Conservation (phyloP, 371 early-diverging fungal genomes). For the Mucor sp. region DNA sequence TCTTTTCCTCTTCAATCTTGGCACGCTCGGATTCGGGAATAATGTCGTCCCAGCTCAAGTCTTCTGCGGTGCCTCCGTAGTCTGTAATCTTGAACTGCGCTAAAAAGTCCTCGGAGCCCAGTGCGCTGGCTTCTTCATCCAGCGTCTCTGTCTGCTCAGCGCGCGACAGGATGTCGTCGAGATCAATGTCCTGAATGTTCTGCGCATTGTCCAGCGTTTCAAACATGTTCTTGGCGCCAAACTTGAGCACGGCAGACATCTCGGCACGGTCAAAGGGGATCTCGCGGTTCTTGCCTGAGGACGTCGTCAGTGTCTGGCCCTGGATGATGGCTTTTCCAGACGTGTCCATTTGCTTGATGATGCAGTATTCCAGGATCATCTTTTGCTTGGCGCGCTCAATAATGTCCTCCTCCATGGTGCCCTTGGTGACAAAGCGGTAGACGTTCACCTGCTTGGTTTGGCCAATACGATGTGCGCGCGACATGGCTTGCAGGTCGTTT, state of each 20-base stretch:
- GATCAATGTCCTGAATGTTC: conserved; percentile 88
- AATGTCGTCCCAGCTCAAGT: conserved; percentile 93
- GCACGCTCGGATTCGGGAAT: conserved; percentile 88
- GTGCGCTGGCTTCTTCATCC: conserved; percentile 58
- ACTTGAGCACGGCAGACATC: conserved; percentile 92
- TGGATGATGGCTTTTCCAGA: conserved; percentile 77
- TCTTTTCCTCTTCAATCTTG: conserved; percentile 61
- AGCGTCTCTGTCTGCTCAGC: conserved; percentile 91
- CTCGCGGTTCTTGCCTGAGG: conserved; percentile 51
- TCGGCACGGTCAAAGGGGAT: conserved; percentile 77
- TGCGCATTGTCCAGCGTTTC: conserved; percentile 72
- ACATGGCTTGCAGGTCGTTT: conserved; percentile 99
- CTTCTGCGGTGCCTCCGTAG: conserved; percentile 75
- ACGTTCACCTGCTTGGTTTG: conserved; percentile 99
- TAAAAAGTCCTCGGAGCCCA: conserved; percentile 90
- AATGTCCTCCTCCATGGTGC: conserved; percentile 98
- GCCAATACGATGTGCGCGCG: conserved; percentile 99
- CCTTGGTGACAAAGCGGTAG: conserved; percentile 97
- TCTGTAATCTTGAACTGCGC: conserved; percentile 95
- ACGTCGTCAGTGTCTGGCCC: conserved; percentile 51
- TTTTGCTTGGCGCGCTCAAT: conserved; percentile 97
- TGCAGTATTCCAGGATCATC: conserved; percentile 97
- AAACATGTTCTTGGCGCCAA: conserved; percentile 97
- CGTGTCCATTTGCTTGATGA: conserved; percentile 98
- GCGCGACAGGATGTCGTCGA: conserved; percentile 93